phyloP scores from a whole-genome alignment of 2,329 filamentous ascomycete genomes.

The Drechmeria coniospora region DNA sequence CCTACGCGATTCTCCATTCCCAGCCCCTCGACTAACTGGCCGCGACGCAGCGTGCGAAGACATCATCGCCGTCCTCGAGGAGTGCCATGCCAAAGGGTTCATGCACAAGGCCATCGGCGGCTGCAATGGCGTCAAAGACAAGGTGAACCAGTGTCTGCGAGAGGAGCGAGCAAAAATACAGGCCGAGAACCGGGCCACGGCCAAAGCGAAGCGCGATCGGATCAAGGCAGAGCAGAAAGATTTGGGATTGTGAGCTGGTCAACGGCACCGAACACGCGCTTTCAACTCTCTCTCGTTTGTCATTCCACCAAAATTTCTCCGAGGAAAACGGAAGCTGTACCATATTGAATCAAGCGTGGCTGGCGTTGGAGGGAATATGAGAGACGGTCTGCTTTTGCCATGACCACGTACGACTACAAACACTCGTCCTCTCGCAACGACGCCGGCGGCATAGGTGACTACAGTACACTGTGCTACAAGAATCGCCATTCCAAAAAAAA shows the following conservation, averaged over 20 bases:
- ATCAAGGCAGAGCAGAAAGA: constrained; percentile 58
- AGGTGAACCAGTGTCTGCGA: constrained; percentile 74
- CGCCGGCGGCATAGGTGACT: too few species aligned
- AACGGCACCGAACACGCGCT: too few species aligned
- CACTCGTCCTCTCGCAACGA: too few species aligned
- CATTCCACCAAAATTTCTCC: too few species aligned
- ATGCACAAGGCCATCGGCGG: constrained; percentile 79
- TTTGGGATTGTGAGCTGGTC: constrained; percentile 18
- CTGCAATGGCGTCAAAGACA: constrained; percentile 74
- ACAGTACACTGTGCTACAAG: too few species aligned
- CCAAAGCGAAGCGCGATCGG: constrained; percentile 50
- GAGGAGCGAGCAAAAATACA: constrained; percentile 68
- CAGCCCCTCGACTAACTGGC: constrained; percentile 7
- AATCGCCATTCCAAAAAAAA: too few species aligned
- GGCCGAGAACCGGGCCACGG: constrained; percentile 55
- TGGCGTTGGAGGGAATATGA: constrained; percentile 8
- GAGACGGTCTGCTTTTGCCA: too few species aligned
- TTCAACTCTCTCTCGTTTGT: too few species aligned
- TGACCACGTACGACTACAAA: not conserved
- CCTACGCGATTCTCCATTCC: not conserved
- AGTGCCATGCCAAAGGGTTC: constrained; percentile 88
- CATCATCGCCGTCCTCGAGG: constrained; percentile 83
- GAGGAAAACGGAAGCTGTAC: constrained; percentile 3
- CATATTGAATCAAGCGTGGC: constrained; percentile 5
- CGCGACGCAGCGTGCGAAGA: constrained; percentile 72